These are phyloP conservation scores for Lupinus albus DNA, from an alignment of 306 rosid species.

Conservation along the genomic window DNA sequence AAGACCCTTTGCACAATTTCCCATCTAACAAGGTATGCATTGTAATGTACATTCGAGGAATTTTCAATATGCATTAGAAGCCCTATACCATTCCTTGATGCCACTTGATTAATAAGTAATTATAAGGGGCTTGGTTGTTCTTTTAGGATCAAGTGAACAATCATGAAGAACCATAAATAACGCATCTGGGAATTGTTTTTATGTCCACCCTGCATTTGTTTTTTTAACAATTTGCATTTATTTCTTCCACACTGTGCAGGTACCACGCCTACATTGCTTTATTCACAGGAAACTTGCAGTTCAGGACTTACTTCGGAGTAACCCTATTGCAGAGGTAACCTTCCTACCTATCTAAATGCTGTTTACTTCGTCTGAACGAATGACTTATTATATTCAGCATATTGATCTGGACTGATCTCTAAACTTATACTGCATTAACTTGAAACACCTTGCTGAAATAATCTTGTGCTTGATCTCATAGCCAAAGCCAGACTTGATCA, in stretches of 20 bases:
- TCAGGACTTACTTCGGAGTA: slow-evolving; percentile 59
- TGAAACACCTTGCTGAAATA: slow-evolving; percentile 34
- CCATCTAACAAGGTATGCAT: slow-evolving; percentile 66
- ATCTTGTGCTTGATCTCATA: slow-evolving; percentile 39
- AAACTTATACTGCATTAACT: slow-evolving; percentile 3
- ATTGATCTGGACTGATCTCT: slow-evolving; percentile 33
- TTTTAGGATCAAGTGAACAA: neutral
- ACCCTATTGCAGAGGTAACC: slow-evolving; percentile 63
- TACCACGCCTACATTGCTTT: slow-evolving; percentile 88
- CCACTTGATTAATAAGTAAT: slow-evolving; percentile 16
- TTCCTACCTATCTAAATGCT: neutral
- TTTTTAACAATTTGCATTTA: slow-evolving; percentile 18
- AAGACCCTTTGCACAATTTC: slow-evolving; percentile 57
- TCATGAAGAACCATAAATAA: neutral
- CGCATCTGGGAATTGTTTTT: slow-evolving; percentile 19
- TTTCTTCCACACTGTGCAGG: slow-evolving; percentile 48
- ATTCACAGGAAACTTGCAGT: slow-evolving; percentile 70
- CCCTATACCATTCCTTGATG: neutral
- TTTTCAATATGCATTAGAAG: neutral
- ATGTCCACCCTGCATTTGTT: neutral
- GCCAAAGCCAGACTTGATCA: slow-evolving; percentile 60
- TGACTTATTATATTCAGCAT: slow-evolving; percentile 9
- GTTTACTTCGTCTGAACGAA: slow-evolving; percentile 10
- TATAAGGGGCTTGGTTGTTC: slow-evolving; percentile 22
- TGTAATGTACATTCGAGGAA: slow-evolving; percentile 1